Evolutionary conservation across 305 asterid genomes (phyloP), one percentile per base, ranked within the genome.

Genomic region (Fraxinus paxiana): DNA sequence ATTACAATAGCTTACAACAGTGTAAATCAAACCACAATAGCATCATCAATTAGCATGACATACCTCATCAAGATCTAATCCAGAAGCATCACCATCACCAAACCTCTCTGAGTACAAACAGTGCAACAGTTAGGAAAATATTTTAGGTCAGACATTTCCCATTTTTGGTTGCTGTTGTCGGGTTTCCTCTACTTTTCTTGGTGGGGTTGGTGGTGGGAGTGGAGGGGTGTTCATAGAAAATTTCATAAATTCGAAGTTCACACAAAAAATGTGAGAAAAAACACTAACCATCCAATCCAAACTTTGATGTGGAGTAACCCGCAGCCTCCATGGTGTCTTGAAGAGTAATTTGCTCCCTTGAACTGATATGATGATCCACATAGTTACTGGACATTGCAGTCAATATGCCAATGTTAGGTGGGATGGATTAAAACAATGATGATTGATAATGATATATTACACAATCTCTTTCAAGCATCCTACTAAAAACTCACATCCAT

Each of bases 1-100:
- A 18, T 20, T 20, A 7, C 5, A 20, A 59, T 20, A 59, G 30
- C 69, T 59, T 59, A 59, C 69, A 59, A 7, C 13, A 59, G 69
- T 59, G 69, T 59, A 0, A 59, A 59, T 59, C 31, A 59, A 59
- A 59, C 2, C 69, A 20, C 28, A 59, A 59, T 59, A 59, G 30
- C 69, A 8, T 59, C 30, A 59, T 59, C 71, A 61, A 51, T 51
- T 51, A 51, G 71, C 33, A 61, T 61, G 71, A 67, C 24, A 81
- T 88, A 96, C 99, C 99, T 94, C 99, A 70, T 96, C 98, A 83
- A 92, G 96, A 91, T 94, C 97, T 87, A 96, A 85, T 70, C 98
- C 97, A 74, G 94, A 89, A 72, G 98, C 89, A 80, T 96, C 99
- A 22, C 94, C 98, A 78, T 94, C 98, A 48, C 99, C 99, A 86